Evolutionary conservation across 352 stramenopile genomes (phyloP).

Genomic region (Phytophthora colocasiae): DNA sequence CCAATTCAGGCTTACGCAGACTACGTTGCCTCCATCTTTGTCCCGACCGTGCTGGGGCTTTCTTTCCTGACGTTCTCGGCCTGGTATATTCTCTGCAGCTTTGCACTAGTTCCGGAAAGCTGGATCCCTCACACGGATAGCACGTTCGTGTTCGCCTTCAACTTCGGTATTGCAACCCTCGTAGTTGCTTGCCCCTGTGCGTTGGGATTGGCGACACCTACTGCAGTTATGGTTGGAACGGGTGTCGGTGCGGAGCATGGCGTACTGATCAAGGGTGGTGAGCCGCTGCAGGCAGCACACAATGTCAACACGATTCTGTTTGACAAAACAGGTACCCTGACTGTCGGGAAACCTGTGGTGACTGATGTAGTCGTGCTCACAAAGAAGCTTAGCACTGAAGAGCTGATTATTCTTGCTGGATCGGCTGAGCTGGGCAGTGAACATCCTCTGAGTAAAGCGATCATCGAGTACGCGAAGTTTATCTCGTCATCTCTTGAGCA

Average conservation of each 20-base stretch:
- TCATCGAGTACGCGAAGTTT: constrained; percentile 93
- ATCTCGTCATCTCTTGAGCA: constrained; percentile 80
- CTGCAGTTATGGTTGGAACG: constrained; percentile 98
- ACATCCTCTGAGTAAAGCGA: constrained; percentile 94
- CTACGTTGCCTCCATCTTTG: constrained; percentile 95
- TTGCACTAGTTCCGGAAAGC: constrained; percentile 60
- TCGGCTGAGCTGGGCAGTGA: constrained; percentile 94
- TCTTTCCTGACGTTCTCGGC: constrained; percentile 95
- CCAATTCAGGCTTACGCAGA: constrained; percentile 98
- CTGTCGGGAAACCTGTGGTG: constrained; percentile 90
- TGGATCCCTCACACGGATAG: constrained; percentile 82
- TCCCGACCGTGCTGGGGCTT: constrained; percentile 94
- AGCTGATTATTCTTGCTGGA: constrained; percentile 89
- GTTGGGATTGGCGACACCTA: constrained; percentile 98
- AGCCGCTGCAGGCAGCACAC: constrained; percentile 92
- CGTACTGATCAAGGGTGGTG: constrained; percentile 99
- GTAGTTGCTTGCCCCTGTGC: constrained; percentile 99
- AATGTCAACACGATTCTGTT: constrained; percentile 97
- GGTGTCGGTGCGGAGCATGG: constrained; percentile 96
- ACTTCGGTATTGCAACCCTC: constrained; percentile 97
- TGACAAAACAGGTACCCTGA: constrained; percentile 99
- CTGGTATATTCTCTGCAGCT: constrained; percentile 92
- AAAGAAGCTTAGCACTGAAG: constrained; percentile 80
- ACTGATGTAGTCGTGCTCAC: constrained; percentile 86
- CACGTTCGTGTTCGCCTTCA: constrained; percentile 94